Evolutionary conservation across 306 rosid genomes (phyloP), one percentile per base, ranked within the genome.

Genomic region (Sesbania bispinosa): DNA sequence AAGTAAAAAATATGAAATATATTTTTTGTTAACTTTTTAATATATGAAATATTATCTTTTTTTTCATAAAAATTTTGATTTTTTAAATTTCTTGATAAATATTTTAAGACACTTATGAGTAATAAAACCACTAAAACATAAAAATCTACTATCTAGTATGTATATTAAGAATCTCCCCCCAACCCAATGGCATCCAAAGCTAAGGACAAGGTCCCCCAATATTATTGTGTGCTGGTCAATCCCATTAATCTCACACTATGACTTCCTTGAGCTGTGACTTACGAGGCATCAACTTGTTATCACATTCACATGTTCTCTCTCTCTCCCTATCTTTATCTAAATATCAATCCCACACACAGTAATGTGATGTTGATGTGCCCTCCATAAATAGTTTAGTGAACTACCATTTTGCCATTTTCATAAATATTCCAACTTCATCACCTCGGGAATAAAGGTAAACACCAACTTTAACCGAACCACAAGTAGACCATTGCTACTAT

Each of bases 291-390:
- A 20, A 50, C 71, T 58, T 66, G 48, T 30, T 24, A 74, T 74
- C 65, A 16, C 60, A 10, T 75, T 69, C 77, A 80, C 81, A 54
- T 59, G 62, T 26, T 4, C 62, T 20, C 66, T 59, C 46, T 67
- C 10, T 38, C 4, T 27, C 14, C 48, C 20, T 39, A 14, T 30
- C 38, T 18, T 9, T 51, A 24, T 33, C 24, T n/a, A n/a, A n/a
- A n/a, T n/a, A n/a, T 36, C 19, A 4, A 19, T 38, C 35, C 16
- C 0, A 1, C 14, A n/a, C 5, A 3, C 10, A 50, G 2, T 30
- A 38, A n/a, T n/a, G 1, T 62, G 80, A 60, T 67, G 50, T 15
- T 61, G 63, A 74, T 43, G 32, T 38, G 0, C 39, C n/a, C 60
- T 19, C 42, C 4, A 79, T 68, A 73, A 67, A 38, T 50, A 59